Evolutionary conservation across 2,329 filamentous ascomycete genomes (phyloP).

Genomic region (Cladorrhinum sp.): DNA sequence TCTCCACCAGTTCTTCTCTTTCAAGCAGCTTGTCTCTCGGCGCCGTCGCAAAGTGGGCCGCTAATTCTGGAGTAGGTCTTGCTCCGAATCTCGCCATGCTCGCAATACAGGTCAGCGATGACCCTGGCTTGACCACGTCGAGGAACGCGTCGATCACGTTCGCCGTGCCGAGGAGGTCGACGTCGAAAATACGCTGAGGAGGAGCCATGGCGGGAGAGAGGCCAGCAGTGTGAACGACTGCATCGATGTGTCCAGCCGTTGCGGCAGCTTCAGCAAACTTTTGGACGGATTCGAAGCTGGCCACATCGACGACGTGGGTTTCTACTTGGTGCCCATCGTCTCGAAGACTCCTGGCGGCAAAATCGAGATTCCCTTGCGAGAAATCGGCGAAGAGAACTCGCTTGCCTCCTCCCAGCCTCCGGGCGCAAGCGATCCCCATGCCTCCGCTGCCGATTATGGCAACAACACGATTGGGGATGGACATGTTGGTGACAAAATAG

Average conservation of each 20-base stretch:
- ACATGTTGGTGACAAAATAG: background rate
- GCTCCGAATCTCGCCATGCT: conserved; percentile 23
- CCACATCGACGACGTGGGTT: conserved; percentile 22
- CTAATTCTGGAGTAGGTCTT: conserved; percentile 12
- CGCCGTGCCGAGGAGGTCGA: conserved; percentile 27
- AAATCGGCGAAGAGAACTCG: conserved; percentile 15
- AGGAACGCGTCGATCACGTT: conserved; percentile 27
- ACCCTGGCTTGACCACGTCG: conserved; percentile 14
- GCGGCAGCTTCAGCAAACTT: conserved; percentile 17
- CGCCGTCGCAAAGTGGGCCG: conserved; percentile 11
- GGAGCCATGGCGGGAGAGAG: conserved; percentile 22
- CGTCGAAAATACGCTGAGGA: conserved; percentile 20
- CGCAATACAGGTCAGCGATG: conserved; percentile 24
- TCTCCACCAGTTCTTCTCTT: conserved; percentile 6
- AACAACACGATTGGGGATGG: conserved; percentile 3
- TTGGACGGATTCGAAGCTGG: conserved; percentile 19
- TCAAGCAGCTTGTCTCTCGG: conserved; percentile 16
- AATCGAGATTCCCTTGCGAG: conserved; percentile 20
- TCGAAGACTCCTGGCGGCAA: conserved; percentile 17
- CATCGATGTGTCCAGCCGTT: conserved; percentile 15
- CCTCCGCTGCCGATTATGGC: conserved; percentile 19
- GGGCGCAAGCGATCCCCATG: conserved; percentile 19
- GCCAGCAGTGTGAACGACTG: conserved; percentile 23
- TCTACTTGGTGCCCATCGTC: conserved; percentile 23
- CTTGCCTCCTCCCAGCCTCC: conserved; percentile 12